Evolutionary conservation across 2,329 filamentous ascomycete species (phyloP), one percentile per base, ranked within the genome.

Genomic region (Nigrospora oryzae): DNA sequence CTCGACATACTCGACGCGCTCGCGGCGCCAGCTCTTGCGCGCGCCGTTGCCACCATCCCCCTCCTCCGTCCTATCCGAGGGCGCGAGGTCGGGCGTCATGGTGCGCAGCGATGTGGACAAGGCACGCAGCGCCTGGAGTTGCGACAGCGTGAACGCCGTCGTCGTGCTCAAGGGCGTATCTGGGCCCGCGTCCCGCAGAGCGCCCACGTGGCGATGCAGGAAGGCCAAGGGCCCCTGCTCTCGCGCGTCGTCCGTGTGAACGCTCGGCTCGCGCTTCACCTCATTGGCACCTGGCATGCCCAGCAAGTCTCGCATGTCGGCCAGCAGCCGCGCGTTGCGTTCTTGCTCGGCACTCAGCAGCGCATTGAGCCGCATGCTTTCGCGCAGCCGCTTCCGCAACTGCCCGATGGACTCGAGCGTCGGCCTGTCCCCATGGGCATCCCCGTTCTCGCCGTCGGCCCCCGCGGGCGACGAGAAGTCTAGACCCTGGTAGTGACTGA

Each of bases 1-100:
- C 65, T 96, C 90, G 40, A 97, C 82, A 61, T 97, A 97, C 52
- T 85, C 77, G 46, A 84, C 74, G 48, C 91, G 73, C 61, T 93
- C 82, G 43, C 81, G 76, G 35, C 82, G 75, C 68, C 81, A 86
- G 38, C 74, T 75, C 57, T 74, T 71, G 43, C 70, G 58, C 15
- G 48, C 64, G 57, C 14, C 57, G 37, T 15, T 31, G n/a, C 36
- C 57, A 6, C 63, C 60, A 11, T 63, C 58, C 7, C 58, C 55
- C 3, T 56, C 55, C 50, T 71, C 63, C 40, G 60, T 58, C 57
- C 1, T 52, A 49, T 12, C 49, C 46, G 41, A 38, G 32, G 30
- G 51, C 49, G 40, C 63, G 28, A 94, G 66, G 47, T 83, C 80
- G 0, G 86, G 81, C 49, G 82, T 71, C 33, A 95, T 68, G 12